Percentiles rank a stretch among this genome's conserved stretches.
Evolutionary conservation across 192 early-diverging fungal species (phyloP).

Genomic region (Spizellomyces sp.): DNA sequence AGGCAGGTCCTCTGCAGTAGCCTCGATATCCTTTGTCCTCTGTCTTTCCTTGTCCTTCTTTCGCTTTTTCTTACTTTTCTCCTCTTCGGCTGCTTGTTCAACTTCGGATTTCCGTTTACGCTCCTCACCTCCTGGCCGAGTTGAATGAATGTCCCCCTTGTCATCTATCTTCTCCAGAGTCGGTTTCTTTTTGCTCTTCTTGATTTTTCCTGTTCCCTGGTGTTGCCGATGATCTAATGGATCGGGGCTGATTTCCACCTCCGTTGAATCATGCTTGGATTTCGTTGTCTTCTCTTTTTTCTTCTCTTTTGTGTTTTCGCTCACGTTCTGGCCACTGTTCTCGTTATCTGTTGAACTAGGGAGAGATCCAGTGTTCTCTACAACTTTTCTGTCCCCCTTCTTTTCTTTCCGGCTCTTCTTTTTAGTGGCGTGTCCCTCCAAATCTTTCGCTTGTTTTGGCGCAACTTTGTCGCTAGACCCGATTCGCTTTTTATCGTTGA

Average conservation of each 20-base stretch:
- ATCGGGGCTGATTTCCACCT: no score
- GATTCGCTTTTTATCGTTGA: neutral
- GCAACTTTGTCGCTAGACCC: neutral
- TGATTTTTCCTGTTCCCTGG: neutral
- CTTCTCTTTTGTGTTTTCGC: no score
- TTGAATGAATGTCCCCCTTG: no score
- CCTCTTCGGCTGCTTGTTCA: neutral
- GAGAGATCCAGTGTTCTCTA: no score
- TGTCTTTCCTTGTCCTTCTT: constrained; percentile 4
- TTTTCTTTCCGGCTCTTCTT: neutral
- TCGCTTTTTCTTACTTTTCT: constrained; percentile 3
- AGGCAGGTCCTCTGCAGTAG: neutral
- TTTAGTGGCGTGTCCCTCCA: neutral
- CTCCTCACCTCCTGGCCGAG: no score
- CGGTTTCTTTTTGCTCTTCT: constrained; percentile 7
- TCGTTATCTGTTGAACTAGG: no score
- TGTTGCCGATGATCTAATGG: no score
- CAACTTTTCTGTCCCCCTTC: no score
- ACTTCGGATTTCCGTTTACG: neutral
- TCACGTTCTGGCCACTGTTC: no score
- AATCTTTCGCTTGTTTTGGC: neutral
- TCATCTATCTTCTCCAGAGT: no score
- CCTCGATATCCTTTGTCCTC: neutral
- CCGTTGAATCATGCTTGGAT: no score
- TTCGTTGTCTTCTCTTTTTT: no score